Conservation (phyloP, 495 filamentous ascomycete species). For the Trichoderma gamsii region DNA sequence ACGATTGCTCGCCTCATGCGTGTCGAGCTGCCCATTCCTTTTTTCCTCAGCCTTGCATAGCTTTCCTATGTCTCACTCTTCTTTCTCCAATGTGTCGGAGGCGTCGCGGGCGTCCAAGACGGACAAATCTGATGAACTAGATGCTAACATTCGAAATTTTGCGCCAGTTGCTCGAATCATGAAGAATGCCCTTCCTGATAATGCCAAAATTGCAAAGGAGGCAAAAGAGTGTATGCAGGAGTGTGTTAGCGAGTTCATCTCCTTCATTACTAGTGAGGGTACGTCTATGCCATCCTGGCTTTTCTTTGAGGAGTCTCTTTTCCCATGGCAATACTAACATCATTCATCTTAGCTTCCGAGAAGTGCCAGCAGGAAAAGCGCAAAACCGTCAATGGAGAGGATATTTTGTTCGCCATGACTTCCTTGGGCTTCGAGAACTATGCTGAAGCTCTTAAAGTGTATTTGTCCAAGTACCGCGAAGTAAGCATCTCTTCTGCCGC, state of each 20-base stretch:
- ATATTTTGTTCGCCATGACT: slow-evolving; percentile 98
- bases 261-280: slow-evolving; percentile 99
- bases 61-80: slow-evolving; percentile 48
- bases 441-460: slow-evolving; percentile 94
- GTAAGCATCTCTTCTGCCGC: slow-evolving; percentile 51
- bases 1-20: slow-evolving; percentile 31
- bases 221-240: slow-evolving; percentile 99
- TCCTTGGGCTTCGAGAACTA: slow-evolving; percentile 99
- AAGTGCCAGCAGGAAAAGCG: slow-evolving; percentile 99
- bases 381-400: slow-evolving; percentile 97
- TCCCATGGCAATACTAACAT: slow-evolving; percentile 27
- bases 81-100: slow-evolving; percentile 41
- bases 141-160: slow-evolving; percentile 87
- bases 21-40: slow-evolving; percentile 33
- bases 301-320: slow-evolving; percentile 21
- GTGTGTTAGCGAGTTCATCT: slow-evolving; percentile 99
- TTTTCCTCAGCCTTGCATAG: slow-evolving; percentile 37
- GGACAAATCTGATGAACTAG: slow-evolving; percentile 47
- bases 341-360: slow-evolving; percentile 68
- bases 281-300: slow-evolving; percentile 23
- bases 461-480: slow-evolving; percentile 94
- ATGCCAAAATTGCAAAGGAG: slow-evolving; percentile 98
- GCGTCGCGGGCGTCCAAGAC: slow-evolving; percentile 39
- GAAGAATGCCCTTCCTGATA: slow-evolving; percentile 94
- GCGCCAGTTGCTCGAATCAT: slow-evolving; percentile 97